A percentile compares a stretch with the other conserved stretches of the same genome.
Evolutionary conservation across 805 yeast species (phyloP).

Genomic region (Zygosaccharomyces gambellarensis): DNA sequence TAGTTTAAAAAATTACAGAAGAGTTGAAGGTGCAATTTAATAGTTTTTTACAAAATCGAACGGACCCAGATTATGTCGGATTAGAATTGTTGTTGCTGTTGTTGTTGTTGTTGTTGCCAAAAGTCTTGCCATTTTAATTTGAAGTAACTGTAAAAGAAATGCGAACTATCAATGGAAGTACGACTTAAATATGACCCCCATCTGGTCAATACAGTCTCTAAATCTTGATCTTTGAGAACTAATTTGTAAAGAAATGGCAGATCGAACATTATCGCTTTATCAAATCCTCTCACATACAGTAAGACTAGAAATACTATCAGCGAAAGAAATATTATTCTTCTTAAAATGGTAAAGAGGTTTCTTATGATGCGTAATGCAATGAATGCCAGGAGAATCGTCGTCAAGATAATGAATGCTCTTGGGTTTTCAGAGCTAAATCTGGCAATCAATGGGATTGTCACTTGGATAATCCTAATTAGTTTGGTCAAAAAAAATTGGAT

Average conservation of each 20-base stretch:
- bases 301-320: conserved; percentile 21
- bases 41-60: no score
- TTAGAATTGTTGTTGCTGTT: background rate
- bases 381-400: conserved; percentile 20
- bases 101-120: background rate
- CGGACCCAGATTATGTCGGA: background rate
- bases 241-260: conserved; percentile 18
- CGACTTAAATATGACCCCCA: conserved; percentile 13
- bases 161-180: conserved; percentile 7
- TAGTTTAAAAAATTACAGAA: no score
- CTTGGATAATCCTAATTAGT: conserved; percentile 17
- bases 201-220: conserved; percentile 8
- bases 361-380: conserved; percentile 28
- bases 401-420: conserved; percentile 22
- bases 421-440: conserved; percentile 33
- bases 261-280: conserved; percentile 20
- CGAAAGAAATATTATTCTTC: conserved; percentile 18
- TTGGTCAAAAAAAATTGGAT: conserved; percentile 10
- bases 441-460: conserved; percentile 16
- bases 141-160: background rate
- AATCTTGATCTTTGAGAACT: conserved; percentile 7
- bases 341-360: conserved; percentile 31
- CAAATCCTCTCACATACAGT: conserved; percentile 35
- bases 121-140: conserved; percentile 1
- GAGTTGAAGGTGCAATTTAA: no score